Base-by-base conservation (phyloP, 2,329 filamentous ascomycete species). In the Biscogniauxia marginata region DNA sequence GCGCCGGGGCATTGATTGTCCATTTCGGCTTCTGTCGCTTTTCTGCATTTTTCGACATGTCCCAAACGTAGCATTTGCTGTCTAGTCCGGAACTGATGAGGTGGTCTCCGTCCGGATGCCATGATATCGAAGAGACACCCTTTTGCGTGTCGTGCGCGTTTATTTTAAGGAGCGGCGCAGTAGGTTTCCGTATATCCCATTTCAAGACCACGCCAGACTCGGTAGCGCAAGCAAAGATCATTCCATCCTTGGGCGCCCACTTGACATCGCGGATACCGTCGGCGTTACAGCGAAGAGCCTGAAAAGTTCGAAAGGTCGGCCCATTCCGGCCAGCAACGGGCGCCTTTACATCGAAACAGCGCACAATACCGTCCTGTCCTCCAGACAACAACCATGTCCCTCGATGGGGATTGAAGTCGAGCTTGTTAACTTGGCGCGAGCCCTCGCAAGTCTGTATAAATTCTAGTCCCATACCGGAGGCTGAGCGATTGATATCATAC, bases 21-120 rank as follows among this genome's bases (percentile, higher is more conserved):
- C 80, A 86, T 63, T 84, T 84, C 0, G 86, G 78, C 69, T 86
- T 87, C 67, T 87, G 85, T 13, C 84, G 77, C 69, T 85, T 84
- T 62, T 88, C 84, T 16, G 81, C 83, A 6, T 76, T 78, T 51
- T 75, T 77, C 4, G 83, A 82, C 55, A 88, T 71, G 64, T 89
- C 84, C 86, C 86, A 89, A 5, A 88, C 82, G 63, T 86, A 78
- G 43, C 85, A 82, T 52, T 80, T 82, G 57, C 79, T 79, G 66
- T 89, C 86, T 61, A 80, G 75, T 6, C 85, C 85, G 4, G 81
- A 84, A 60, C 84, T 88, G 49, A 86, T 78, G 9, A 88, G 72
- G 63, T 89, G 84, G n/a, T 81, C 77, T 13, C 86, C 86, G 65
- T 89, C 86, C 0, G 84, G 83, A 62, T 89, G 86, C 86, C 86